These are phyloP conservation scores for Aspergillus sp. DNA, from an alignment of 2,329 filamentous ascomycete species.

Conservation along the genomic window DNA sequence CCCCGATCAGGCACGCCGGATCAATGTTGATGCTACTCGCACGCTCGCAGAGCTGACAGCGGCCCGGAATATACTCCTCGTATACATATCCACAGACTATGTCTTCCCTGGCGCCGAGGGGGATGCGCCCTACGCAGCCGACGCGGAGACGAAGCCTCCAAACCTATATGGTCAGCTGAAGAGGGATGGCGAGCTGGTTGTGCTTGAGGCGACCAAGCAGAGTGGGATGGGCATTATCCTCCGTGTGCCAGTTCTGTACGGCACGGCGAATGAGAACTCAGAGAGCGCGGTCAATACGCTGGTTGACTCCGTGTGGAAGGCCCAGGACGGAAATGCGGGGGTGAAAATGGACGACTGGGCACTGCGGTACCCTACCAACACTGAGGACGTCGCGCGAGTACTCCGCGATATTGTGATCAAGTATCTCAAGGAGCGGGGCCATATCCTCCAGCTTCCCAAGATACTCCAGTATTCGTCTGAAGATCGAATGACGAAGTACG, in stretches of 20 bases:
- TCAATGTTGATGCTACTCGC: conserved; percentile 73
- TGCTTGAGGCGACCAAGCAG: conserved; percentile 60
- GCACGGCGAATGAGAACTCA: conserved; percentile 65
- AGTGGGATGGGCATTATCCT: conserved; percentile 66
- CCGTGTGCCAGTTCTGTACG: conserved; percentile 82
- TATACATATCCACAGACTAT: conserved; percentile 73
- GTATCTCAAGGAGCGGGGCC: conserved; percentile 57
- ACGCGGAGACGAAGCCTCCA: conserved; percentile 65
- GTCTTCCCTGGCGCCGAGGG: conserved; percentile 75
- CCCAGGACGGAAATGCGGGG: conserved; percentile 60
- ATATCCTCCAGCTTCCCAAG: conserved; percentile 59
- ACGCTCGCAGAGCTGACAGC: conserved; percentile 67
- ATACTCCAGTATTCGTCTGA: conserved; percentile 86
- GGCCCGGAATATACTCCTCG: conserved; percentile 49
- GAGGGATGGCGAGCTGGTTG: conserved; percentile 68
- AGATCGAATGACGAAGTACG: conserved; percentile 83
- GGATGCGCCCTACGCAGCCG: conserved; percentile 77
- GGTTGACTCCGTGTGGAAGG: conserved; percentile 73
- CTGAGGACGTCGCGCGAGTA: conserved; percentile 79
- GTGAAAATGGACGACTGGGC: conserved; percentile 87
- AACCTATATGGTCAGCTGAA: conserved; percentile 80
- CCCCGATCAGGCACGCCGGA: conserved; percentile 68
- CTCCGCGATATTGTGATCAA: conserved; percentile 71
- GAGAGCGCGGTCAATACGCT: conserved; percentile 85
- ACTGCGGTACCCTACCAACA: conserved; percentile 82